Evolutionary conservation across 1,284 basidiomycete species (phyloP).

Genomic region (Tremellales sp.): DNA sequence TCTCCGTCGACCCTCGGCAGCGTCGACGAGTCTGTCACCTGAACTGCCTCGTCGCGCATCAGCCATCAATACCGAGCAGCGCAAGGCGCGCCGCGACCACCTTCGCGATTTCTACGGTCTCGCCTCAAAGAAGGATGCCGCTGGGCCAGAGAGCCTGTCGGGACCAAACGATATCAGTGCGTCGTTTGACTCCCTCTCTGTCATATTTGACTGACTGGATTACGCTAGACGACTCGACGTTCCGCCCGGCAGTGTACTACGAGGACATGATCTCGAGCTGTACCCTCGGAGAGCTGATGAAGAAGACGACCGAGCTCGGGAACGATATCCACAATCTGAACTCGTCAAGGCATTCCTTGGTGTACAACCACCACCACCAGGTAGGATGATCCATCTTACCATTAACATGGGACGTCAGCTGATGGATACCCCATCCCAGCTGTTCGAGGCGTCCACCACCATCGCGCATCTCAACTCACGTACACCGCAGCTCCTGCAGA

Average conservation of each 20-base stretch:
- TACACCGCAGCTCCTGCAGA: slow-evolving; percentile 46
- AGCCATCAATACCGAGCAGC: slow-evolving; percentile 15
- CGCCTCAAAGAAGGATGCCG: slow-evolving; percentile 22
- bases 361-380: slow-evolving; percentile 50
- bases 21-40: no score
- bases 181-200: no score
- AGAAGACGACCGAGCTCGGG: slow-evolving; percentile 27
- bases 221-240: slow-evolving; percentile 28
- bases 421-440: slow-evolving; percentile 13
- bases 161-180: slow-evolving; percentile 34
- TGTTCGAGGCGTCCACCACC: slow-evolving; percentile 47
- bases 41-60: no score
- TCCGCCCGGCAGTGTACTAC: slow-evolving; percentile 41
- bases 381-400: slow-evolving; percentile 14
- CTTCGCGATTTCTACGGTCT: slow-evolving; percentile 43
- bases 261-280: slow-evolving; percentile 38
- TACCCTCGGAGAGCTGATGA: slow-evolving; percentile 35
- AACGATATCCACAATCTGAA: slow-evolving; percentile 44
- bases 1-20: no score
- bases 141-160: slow-evolving; percentile 6
- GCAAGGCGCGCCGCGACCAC: slow-evolving; percentile 38
- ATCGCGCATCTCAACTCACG: slow-evolving; percentile 45
- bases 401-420: not conserved
- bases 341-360: slow-evolving; percentile 42
- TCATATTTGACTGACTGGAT: no score